A percentile compares a stretch with the other conserved stretches of the same genome.
Conservation (phyloP, 495 filamentous ascomycete genomes). For the Penicillium crystallinum region DNA sequence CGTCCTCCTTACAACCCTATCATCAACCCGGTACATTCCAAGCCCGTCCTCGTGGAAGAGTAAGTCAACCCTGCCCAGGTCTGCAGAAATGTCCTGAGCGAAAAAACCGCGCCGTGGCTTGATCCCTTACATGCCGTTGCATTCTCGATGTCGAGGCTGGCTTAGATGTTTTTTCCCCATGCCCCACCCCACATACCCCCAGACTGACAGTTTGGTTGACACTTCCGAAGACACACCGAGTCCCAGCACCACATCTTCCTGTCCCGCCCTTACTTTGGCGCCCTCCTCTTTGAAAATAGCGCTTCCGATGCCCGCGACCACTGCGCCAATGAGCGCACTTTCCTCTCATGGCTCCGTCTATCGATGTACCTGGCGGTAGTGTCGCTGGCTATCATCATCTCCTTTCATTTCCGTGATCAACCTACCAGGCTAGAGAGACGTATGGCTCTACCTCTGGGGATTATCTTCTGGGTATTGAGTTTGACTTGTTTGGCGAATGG, state of each 20-base stretch:
- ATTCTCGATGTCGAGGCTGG: not conserved
- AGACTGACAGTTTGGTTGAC: not conserved
- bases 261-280: constrained; percentile 64
- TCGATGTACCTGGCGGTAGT: constrained; percentile 89
- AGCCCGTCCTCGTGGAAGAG: constrained; percentile 40
- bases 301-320: constrained; percentile 76
- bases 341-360: constrained; percentile 91
- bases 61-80: constrained; percentile 16
- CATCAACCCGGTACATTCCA: constrained; percentile 30
- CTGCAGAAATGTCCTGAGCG: not conserved
- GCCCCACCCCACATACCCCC: not conserved
- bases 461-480: constrained; percentile 81
- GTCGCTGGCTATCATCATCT: constrained; percentile 80
- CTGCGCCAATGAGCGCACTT: constrained; percentile 59
- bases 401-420: constrained; percentile 78
- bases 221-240: constrained; percentile 25
- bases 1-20: constrained; percentile 34
- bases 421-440: constrained; percentile 65
- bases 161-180: not conserved
- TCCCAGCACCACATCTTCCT: constrained; percentile 53
- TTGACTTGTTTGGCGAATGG: constrained; percentile 70
- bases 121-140: not conserved
- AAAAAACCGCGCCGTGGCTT: not conserved
- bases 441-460: constrained; percentile 77
- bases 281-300: constrained; percentile 84